Evolutionary conservation across 2,329 filamentous ascomycete species (phyloP).

Genomic region (Elsinoe fawcettii): DNA sequence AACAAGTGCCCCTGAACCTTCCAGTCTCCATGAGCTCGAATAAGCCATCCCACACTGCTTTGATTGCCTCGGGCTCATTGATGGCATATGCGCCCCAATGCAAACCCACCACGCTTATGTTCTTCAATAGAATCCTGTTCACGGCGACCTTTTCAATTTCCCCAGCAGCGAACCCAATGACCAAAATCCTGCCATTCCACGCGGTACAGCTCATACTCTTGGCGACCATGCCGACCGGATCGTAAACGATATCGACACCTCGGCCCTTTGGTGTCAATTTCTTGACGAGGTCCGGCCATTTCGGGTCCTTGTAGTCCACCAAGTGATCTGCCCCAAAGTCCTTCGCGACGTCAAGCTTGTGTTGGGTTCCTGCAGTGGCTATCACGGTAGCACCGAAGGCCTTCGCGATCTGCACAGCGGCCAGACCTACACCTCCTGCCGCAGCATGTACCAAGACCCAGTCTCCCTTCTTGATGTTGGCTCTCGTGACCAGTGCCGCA

Average conservation of each 20-base stretch:
- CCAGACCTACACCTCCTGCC: slow-evolving; percentile 82
- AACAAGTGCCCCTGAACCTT: slow-evolving; percentile 75
- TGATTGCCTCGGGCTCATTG: slow-evolving; percentile 63
- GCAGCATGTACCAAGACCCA: slow-evolving; percentile 87
- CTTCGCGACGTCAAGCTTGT: slow-evolving; percentile 72
- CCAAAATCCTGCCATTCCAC: slow-evolving; percentile 82
- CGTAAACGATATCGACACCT: slow-evolving; percentile 88
- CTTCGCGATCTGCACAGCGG: slow-evolving; percentile 90
- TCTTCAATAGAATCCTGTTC: slow-evolving; percentile 89
- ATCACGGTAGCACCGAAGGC: slow-evolving; percentile 88
- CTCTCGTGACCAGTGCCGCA: slow-evolving; percentile 70
- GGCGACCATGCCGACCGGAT: slow-evolving; percentile 86
- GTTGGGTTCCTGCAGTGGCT: slow-evolving; percentile 73
- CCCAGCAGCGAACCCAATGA: slow-evolving; percentile 83
- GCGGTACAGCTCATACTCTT: slow-evolving; percentile 82
- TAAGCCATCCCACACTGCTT: slow-evolving; percentile 72
- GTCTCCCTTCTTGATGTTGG: slow-evolving; percentile 66
- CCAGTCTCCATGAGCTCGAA: slow-evolving; percentile 68
- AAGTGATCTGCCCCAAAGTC: slow-evolving; percentile 78
- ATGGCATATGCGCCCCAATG: slow-evolving; percentile 83
- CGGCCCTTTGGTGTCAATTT: slow-evolving; percentile 63
- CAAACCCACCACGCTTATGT: slow-evolving; percentile 80
- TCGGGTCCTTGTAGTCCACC: slow-evolving; percentile 63
- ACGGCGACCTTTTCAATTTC: slow-evolving; percentile 85
- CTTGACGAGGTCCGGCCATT: slow-evolving; percentile 63